A percentile compares a stretch with the other conserved stretches of the same genome.
Conservation (phyloP, 2,329 filamentous ascomycete species). For the Aspergillus chevalieri region DNA sequence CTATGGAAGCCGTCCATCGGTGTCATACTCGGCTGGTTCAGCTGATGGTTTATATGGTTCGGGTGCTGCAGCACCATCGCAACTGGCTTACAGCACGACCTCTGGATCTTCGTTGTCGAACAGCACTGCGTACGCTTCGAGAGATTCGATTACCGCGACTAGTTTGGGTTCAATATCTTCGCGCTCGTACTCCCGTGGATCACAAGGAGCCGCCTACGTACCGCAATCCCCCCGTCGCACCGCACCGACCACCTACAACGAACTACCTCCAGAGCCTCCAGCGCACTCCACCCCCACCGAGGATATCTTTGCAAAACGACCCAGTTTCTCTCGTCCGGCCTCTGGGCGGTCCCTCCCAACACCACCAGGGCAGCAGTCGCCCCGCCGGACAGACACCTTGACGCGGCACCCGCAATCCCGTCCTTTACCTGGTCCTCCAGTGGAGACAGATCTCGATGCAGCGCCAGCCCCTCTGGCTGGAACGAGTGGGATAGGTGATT, state of each 20-base stretch:
- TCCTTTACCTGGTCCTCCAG: slow-evolving; percentile 54
- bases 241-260: slow-evolving; percentile 15
- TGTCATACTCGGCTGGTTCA: slow-evolving; percentile 18
- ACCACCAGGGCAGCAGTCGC: slow-evolving; percentile 48
- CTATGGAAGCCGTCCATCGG: slow-evolving; percentile 30
- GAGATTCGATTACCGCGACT: slow-evolving; percentile 14
- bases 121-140: slow-evolving; percentile 16
- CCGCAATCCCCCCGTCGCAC: slow-evolving; percentile 18
- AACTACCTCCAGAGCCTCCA: slow-evolving; percentile 30
- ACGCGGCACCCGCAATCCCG: slow-evolving; percentile 53
- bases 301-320: slow-evolving; percentile 19
- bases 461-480: slow-evolving; percentile 14
- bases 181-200: slow-evolving; percentile 17
- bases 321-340: slow-evolving; percentile 24
- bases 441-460: slow-evolving; percentile 35
- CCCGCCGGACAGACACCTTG: slow-evolving; percentile 47
- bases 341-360: slow-evolving; percentile 38
- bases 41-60: slow-evolving; percentile 15
- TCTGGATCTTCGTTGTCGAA: slow-evolving; percentile 15
- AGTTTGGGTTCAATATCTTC: slow-evolving; percentile 14
- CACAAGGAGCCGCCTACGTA: slow-evolving; percentile 18
- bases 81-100: slow-evolving; percentile 21
- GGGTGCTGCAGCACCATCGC: slow-evolving; percentile 17
- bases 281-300: slow-evolving; percentile 23
- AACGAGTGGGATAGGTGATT: slow-evolving; percentile 17